Base-by-base conservation (phyloP, 2,329 filamentous ascomycete genomes). In the Drechslerella stenobrocha region DNA sequence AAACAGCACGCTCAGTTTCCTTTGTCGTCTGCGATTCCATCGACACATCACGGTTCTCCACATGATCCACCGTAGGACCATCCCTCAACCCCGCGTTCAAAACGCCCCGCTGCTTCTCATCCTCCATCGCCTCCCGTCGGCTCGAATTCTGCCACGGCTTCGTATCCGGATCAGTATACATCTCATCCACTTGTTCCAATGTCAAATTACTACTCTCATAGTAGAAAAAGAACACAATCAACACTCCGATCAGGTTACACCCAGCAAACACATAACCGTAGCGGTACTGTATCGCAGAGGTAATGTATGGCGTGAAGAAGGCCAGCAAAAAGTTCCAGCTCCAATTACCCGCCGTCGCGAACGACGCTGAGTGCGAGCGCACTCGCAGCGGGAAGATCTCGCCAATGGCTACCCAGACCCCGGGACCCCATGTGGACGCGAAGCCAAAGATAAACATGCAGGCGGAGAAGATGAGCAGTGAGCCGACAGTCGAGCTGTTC, bases 301-400 rank as follows among this genome's bases (percentile, higher is more conserved):
- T 87, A 74, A 91, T 90, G 76, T 90, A 90, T 0, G 88, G 86
- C 0, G 88, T 90, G 78, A 90, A 89, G 79, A 91, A 91, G 0
- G 83, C 83, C 70, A 88, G 79, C 73, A 87, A 76, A 76, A 90
- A 90, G 76, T 89, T 88, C 84, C 85, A 89, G 28, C 80, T 78
- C 84, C 84, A 87, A 75, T 87, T 87, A 71, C 80, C 81, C 0
- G 82, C 80, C 0, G 84, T 86, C 0, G 82, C 80, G 1, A 86
- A 74, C 1, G 82, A 83, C 80, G 85, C 85, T 26, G 80, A 81
- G 73, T 81, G 81, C 1, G 83, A 83, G 34, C 83, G 79, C 72
- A 85, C 85, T 11, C 83, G 79, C 8, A 81, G 82, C 0, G 82
- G 84, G 74, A 86, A 88, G 51, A 88, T 81, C 73, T 86, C 83